Percentiles rank a stretch among this genome's conserved stretches.
Evolutionary conservation across 495 filamentous ascomycete species (phyloP).

Genomic region (Cryomyces minteri): DNA sequence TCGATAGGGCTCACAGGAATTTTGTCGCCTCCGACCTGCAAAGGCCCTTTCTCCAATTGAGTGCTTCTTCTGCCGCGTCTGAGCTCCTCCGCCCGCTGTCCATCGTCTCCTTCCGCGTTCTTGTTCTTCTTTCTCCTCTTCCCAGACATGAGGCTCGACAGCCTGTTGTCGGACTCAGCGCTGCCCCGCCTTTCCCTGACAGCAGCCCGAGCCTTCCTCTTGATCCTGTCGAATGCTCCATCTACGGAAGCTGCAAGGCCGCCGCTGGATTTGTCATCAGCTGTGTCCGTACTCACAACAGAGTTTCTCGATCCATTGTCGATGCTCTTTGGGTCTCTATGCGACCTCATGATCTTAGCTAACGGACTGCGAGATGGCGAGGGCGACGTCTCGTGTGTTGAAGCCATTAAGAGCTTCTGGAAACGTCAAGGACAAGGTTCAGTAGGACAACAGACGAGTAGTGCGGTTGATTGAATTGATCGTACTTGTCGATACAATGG

Average conservation of each 20-base stretch:
- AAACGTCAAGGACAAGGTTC: no score
- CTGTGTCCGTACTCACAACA: slow-evolving; percentile 9
- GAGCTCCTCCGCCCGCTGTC: slow-evolving; percentile 10
- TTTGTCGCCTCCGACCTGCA: not conserved
- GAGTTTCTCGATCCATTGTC: slow-evolving; percentile 7
- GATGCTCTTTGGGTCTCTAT: not conserved
- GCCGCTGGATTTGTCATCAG: not conserved
- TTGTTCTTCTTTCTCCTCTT: slow-evolving; percentile 23
- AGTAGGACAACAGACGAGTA: no score
- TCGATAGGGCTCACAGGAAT: slow-evolving; percentile 9
- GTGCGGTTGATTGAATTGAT: no score
- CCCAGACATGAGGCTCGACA: slow-evolving; percentile 35
- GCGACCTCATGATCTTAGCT: no score
- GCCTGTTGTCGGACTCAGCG: slow-evolving; percentile 21
- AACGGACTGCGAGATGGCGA: no score
- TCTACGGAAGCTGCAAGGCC: slow-evolving; percentile 12
- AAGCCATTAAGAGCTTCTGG: no score
- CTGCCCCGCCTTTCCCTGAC: slow-evolving; percentile 9
- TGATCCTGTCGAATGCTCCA: slow-evolving; percentile 15
- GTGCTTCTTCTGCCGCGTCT: slow-evolving; percentile 7
- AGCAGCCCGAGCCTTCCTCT: slow-evolving; percentile 3
- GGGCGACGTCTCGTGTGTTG: no score
- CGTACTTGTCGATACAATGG: no score
- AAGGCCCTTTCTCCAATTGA: not conserved
- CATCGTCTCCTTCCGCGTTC: slow-evolving; percentile 14